Conservation (phyloP, 1,284 basidiomycete species). For the Austropuccinia psidii region DNA sequence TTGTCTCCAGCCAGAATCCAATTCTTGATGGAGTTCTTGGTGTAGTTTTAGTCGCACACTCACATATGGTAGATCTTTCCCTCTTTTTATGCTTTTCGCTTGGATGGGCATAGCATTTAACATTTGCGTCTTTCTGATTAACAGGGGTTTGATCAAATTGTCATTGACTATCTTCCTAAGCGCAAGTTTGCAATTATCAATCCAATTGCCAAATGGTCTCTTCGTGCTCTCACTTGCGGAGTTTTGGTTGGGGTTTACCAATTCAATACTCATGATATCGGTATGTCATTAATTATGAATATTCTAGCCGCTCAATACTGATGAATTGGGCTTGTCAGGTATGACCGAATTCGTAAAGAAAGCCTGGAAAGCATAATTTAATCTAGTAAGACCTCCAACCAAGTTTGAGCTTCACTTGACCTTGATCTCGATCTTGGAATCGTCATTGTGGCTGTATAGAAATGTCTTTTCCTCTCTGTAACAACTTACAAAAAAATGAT, state of each 20-base stretch:
- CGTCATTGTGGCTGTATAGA: no score
- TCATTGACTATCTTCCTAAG: slow-evolving; percentile 76
- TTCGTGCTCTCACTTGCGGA: slow-evolving; percentile 71
- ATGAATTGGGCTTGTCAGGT: slow-evolving; percentile 49
- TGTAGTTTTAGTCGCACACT: slow-evolving; percentile 79
- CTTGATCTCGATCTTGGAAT: no score
- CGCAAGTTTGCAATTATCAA: slow-evolving; percentile 85
- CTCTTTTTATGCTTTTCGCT: slow-evolving; percentile 28
- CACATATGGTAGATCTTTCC: slow-evolving; percentile 66
- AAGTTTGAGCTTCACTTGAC: no score
- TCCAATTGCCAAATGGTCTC: slow-evolving; percentile 61
- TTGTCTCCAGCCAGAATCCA: slow-evolving; percentile 52
- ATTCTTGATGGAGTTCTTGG: slow-evolving; percentile 81
- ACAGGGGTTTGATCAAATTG: slow-evolving; percentile 46
- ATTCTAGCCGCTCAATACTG: slow-evolving; percentile 29
- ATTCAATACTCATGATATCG: slow-evolving; percentile 95
- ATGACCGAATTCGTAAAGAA: slow-evolving; percentile 63
- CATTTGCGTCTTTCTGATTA: slow-evolving; percentile 42
- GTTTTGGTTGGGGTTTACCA: slow-evolving; percentile 86
- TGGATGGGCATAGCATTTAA: not conserved
- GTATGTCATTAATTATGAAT: slow-evolving; percentile 52
- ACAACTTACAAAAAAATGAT: no score
- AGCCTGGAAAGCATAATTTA: slow-evolving; percentile 64
- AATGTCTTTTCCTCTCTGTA: no score
- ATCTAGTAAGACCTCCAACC: no score